Evolutionary conservation across 768 basidiomycete species (phyloP), one percentile per base, ranked within the genome.

Genomic region (Tulasnella sp.): DNA sequence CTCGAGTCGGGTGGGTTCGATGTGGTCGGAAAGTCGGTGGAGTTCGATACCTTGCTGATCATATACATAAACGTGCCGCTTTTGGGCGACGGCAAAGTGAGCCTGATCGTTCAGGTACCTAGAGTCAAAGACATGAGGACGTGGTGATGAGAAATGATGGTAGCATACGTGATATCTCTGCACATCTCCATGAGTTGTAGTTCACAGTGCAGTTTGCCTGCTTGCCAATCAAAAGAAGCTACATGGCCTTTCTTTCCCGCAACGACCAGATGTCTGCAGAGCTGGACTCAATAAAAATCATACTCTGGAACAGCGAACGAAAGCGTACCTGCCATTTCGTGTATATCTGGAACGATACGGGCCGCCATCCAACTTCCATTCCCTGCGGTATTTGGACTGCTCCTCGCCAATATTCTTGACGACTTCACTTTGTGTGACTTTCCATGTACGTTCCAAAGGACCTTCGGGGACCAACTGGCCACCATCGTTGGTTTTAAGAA

Each of bases 21-120:
- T 78, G 63, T 91, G 88, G 0, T 80, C 73, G 66, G 84, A 84
- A 12, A 92, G 73, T 61, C 81, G 76, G 65, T 98, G 96, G 3
- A 99, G 69, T 67, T 98, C 96, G 12, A 96, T 84, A 19, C 96
- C 94, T 62, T 90, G 80, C 31, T 83, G 78, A 69, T 98, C 96
- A 62, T 99, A 98, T 42, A 99, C 90, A 69, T 87, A 99, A 15
- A 86, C 87, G 66, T 94, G 88, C 74, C 91, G 86, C 69, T 89
- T 87, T 70, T 99, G 94, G 0, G 94, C 94, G 7, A 96, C 92
- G 1, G 94, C 94, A 65, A 85, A 91, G 69, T 84, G 87, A 0
- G 86, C 84, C 50, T 96, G 88, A 62, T 94, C 88, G 65, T 97
- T 93, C 6, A 99, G 71, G 65, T 91, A 97, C 15, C 86, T 92